Percentiles rank a stretch among this genome's conserved stretches.
Conservation (phyloP, 139 green algal species). For the Micractinium sp. region DNA sequence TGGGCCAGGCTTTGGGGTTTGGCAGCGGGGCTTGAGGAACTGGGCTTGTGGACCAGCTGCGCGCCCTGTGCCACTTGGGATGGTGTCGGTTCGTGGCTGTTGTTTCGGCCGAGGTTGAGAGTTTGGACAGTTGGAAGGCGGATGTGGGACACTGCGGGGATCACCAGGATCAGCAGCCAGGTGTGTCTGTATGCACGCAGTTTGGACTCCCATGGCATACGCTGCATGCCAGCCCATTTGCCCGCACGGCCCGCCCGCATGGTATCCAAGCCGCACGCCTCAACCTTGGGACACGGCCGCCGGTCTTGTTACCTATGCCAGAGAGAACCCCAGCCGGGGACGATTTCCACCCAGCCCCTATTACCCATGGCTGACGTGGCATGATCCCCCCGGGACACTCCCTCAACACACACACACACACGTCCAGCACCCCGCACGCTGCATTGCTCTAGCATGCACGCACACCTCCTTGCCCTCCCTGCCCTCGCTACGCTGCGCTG, state of each 20-base stretch:
- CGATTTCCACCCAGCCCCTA: constrained; percentile 39
- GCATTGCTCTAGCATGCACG: background rate
- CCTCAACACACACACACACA: background rate
- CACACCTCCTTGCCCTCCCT: no score
- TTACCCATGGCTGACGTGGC: constrained; percentile 28
- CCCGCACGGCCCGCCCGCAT: background rate
- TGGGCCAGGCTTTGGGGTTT: background rate
- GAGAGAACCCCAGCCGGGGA: constrained; percentile 23
- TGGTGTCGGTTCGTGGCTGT: no score
- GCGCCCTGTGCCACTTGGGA: no score
- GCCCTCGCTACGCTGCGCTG: no score
- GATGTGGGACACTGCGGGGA: no score
- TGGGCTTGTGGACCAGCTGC: no score
- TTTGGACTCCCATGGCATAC: background rate
- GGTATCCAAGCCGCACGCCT: constrained; percentile 28
- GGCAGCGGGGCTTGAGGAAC: background rate
- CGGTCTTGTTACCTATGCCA: constrained; percentile 35
- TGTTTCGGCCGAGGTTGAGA: no score
- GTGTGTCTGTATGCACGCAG: no score
- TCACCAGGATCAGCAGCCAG: no score
- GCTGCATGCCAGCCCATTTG: background rate
- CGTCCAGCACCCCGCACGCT: background rate
- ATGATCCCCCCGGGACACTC: constrained; percentile 54
- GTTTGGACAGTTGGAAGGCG: no score
- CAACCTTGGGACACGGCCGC: constrained; percentile 5